phyloP scores from a whole-genome alignment of 2,329 filamentous ascomycete genomes.

The Cladosporium sp. region DNA sequence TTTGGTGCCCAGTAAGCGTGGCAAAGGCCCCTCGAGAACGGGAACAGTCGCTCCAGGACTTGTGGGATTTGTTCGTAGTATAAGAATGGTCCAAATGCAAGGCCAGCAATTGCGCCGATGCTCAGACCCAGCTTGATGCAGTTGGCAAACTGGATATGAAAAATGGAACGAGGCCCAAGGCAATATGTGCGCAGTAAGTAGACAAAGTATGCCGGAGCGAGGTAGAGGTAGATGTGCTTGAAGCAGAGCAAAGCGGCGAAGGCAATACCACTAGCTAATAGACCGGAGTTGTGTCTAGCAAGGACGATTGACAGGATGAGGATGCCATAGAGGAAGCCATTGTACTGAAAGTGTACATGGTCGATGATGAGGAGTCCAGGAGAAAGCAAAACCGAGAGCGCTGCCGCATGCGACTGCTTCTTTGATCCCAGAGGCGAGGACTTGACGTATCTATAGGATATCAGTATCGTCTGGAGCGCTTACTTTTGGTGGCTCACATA shows the following conservation, averaged over 20 bases:
- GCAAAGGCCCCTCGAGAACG: conserved; percentile 88
- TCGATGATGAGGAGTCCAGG: conserved; percentile 95
- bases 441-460: conserved; percentile 66
- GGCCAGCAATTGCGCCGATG: conserved; percentile 68
- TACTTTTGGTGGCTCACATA: conserved; percentile 43
- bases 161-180: conserved; percentile 72
- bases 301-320: conserved; percentile 83
- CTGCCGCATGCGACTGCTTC: conserved; percentile 78
- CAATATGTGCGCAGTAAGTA: conserved; percentile 90
- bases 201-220: conserved; percentile 93
- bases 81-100: conserved; percentile 88
- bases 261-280: conserved; percentile 75
- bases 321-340: conserved; percentile 92
- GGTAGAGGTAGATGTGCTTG: conserved; percentile 97
- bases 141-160: conserved; percentile 75
- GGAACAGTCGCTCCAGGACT: conserved; percentile 80
- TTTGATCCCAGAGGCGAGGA: conserved; percentile 66
- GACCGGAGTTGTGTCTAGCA: conserved; percentile 71
- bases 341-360: conserved; percentile 99
- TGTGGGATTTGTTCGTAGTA: conserved; percentile 80
- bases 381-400: conserved; percentile 85
- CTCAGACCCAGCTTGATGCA: conserved; percentile 78
- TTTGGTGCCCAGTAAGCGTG: conserved; percentile 99
- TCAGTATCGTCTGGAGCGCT: background rate
- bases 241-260: conserved; percentile 87